These are phyloP conservation scores for Mycena maculata DNA, from an alignment of 768 basidiomycete species.

Conservation along the genomic window DNA sequence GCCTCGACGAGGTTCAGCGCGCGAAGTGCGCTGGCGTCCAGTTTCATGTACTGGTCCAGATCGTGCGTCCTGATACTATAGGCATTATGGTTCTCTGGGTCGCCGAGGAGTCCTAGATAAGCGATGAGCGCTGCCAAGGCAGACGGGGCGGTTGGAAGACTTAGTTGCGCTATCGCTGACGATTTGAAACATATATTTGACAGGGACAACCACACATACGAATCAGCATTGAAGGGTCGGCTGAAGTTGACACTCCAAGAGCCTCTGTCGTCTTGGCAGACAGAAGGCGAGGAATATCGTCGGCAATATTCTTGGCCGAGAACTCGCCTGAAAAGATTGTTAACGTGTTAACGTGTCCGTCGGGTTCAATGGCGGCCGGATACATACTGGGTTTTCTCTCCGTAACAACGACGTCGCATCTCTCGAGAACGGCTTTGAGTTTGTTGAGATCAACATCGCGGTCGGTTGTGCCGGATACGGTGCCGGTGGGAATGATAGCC, in stretches of 20 bases:
- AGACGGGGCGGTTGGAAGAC: conserved; percentile 80
- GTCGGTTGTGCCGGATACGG: conserved; percentile 76
- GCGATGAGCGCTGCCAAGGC: conserved; percentile 84
- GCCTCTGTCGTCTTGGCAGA: conserved; percentile 55
- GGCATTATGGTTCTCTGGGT: conserved; percentile 81
- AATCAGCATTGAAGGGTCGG: conserved; percentile 64
- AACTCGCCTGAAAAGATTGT: conserved; percentile 76
- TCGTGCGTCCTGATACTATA: conserved; percentile 90
- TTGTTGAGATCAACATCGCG: conserved; percentile 91
- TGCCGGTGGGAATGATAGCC: conserved; percentile 85
- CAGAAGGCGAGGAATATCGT: conserved; percentile 82
- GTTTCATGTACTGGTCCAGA: conserved; percentile 92
- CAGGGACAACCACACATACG: conserved; percentile 53
- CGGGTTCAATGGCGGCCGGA: background rate
- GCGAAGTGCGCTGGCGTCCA: conserved; percentile 93
- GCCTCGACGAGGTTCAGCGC: conserved; percentile 89
- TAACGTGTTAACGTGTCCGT: background rate
- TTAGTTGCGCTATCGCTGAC: conserved; percentile 73
- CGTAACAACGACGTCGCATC: conserved; percentile 91
- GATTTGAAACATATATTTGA: background rate
- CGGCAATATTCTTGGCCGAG: conserved; percentile 78
- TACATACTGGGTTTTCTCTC: conserved; percentile 81
- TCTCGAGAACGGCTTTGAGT: conserved; percentile 85
- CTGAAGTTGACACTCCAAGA: conserved; percentile 50
- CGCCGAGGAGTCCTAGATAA: conserved; percentile 84